phyloP scores from a whole-genome alignment of 306 rosid genomes.

The Fragaria nilgerrensis region DNA sequence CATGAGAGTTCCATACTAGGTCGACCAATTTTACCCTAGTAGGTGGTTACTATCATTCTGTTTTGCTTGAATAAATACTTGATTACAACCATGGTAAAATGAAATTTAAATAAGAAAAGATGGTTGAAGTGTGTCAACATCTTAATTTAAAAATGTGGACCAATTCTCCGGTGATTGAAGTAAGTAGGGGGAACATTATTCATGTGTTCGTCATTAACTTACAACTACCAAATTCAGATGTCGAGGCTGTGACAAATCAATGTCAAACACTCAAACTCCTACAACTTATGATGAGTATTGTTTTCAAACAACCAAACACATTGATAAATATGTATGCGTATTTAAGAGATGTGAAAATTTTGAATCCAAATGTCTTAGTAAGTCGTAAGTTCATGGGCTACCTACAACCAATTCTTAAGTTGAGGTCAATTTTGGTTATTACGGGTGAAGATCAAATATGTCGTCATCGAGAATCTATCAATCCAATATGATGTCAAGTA shows the following conservation, averaged over 20 bases:
- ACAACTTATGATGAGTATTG: conserved; percentile 2
- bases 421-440: not conserved
- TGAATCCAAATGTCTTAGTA: not conserved
- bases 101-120: not conserved
- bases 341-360: not conserved
- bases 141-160: conserved; percentile 76
- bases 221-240: conserved; percentile 77
- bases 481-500: not conserved
- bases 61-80: not conserved
- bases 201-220: conserved; percentile 89
- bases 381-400: not conserved
- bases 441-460: not conserved
- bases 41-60: not conserved
- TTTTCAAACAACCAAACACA: not conserved
- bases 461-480: not conserved
- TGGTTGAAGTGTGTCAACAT: conserved; percentile 54
- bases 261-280: conserved; percentile 61
- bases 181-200: conserved; percentile 89
- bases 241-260: conserved; percentile 43
- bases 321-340: not conserved
- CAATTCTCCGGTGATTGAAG: conserved; percentile 68
- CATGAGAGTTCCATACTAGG: too few relatives aligned
- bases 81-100: not conserved
- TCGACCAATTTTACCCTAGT: too few relatives aligned
- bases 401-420: not conserved